Evolutionary conservation across 208 protist species (phyloP), one percentile per base, ranked within the genome.

Genomic region (Trypanosoma melophagium): DNA sequence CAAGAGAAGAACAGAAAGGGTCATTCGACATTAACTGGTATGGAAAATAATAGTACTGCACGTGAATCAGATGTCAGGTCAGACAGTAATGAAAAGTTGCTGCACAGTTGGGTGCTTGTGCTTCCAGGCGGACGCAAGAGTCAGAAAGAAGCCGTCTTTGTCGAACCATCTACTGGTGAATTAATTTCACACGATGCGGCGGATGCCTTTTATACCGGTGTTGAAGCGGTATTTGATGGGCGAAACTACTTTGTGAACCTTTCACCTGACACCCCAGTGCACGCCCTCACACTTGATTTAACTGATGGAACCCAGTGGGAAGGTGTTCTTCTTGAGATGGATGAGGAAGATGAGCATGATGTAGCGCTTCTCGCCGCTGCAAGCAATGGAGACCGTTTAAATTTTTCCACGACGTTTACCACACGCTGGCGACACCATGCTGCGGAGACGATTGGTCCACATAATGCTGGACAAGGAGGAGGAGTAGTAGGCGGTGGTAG

Each of bases 221-320:
- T 98, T 24, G 94, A 98, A 62, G 55, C 77, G 12, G 55, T 97
- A 31, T 98, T 97, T 73, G 97, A 95, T 66, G 66, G 94, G 28
- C 70, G 75, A 31, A 92, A 97, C 60, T 96, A 97, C 58, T 96
- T 81, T 42, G 83, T 97, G 1, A 97, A 97, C 47, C 78, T 98
- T 56, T 66, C 71, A 22, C 76, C 76, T 5, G 72, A 75, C 17
- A 64, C 77, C 0, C 69, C 81, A n/a, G 83, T 86, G 44, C 94
- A 80, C 69, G 42, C 71, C 5, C 75, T 94, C 7, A 76, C 80
- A 17, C 75, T 84, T 21, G 81, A 95, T 55, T 63, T 96, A 19
- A 25, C 60, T 0, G 88, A 95, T 56, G 54, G 69, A 10, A 77
- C 69, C 17, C 69, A 88, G 55, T 97, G 93, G 91, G 93, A 97